These are phyloP conservation scores for Leccinum barrowsii DNA, from an alignment of 768 basidiomycete genomes.

Conservation along the genomic window DNA sequence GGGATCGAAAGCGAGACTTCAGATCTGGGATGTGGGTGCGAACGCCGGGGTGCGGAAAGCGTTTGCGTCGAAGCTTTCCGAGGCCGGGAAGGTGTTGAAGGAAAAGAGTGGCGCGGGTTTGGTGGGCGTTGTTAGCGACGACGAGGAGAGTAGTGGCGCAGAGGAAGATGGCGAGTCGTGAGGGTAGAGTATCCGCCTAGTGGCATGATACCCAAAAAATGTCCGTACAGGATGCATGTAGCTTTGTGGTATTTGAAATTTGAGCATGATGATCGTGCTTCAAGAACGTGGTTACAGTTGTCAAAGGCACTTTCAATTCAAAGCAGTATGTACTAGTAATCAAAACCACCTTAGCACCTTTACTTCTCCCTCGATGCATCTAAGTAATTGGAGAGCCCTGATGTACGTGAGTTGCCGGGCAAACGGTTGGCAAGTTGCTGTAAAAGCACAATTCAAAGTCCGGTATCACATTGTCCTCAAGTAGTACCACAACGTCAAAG, in stretches of 20 bases:
- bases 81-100: slow-evolving; percentile 64
- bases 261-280: not conserved
- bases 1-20: slow-evolving; percentile 89
- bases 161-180: slow-evolving; percentile 34
- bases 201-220: not conserved
- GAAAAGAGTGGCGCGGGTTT: slow-evolving; percentile 68
- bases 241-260: too few species aligned
- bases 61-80: slow-evolving; percentile 73
- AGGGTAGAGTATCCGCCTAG: not conserved
- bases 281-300: not conserved
- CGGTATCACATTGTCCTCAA: not conserved
- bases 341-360: not conserved
- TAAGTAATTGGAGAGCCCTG: not conserved
- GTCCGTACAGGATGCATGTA: not conserved
- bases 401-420: too few species aligned
- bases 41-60: slow-evolving; percentile 81
- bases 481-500: not conserved
- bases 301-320: not conserved
- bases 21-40: slow-evolving; percentile 92
- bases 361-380: too few species aligned
- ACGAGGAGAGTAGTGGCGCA: slow-evolving; percentile 61
- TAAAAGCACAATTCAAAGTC: too few species aligned
- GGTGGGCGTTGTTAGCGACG: slow-evolving; percentile 64
- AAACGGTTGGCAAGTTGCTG: too few species aligned
- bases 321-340: not conserved